phyloP scores from a whole-genome alignment of 768 basidiomycete genomes.

The Galerina marginata region DNA sequence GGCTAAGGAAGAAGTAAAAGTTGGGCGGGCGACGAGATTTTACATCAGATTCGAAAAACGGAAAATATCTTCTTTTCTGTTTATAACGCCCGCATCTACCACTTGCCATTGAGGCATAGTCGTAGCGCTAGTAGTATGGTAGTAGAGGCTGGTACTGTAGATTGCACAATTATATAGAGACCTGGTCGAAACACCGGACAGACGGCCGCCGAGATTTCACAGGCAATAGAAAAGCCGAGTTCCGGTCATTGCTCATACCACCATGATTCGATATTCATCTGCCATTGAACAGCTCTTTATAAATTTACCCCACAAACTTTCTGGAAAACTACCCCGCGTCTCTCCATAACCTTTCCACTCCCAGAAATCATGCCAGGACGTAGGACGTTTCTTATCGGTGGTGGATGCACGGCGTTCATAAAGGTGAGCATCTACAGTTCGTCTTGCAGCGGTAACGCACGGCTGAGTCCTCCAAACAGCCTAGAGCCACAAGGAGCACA shows the following conservation, averaged over 20 bases:
- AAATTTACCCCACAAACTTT: slow-evolving; percentile 14
- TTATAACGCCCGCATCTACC: neutral
- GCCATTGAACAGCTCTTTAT: neutral
- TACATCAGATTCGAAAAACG: neutral
- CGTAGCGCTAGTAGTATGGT: too few relatives aligned
- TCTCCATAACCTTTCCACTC: neutral
- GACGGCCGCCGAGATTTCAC: neutral
- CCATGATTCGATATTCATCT: neutral
- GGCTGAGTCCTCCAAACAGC: slow-evolving; percentile 45
- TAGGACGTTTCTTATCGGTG: slow-evolving; percentile 70
- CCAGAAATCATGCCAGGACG: slow-evolving; percentile 42
- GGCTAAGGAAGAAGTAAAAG: slow-evolving; percentile 37
- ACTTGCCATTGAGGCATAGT: too few relatives aligned
- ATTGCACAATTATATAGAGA: too few relatives aligned
- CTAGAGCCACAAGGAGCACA: slow-evolving; percentile 65
- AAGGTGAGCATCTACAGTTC: slow-evolving; percentile 53
- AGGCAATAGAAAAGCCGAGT: slow-evolving; percentile 16
- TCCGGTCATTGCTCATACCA: slow-evolving; percentile 6
- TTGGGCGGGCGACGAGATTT: too few relatives aligned
- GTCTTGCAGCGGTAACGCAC: slow-evolving; percentile 1
- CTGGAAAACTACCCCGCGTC: slow-evolving; percentile 8
- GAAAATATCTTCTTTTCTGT: neutral
- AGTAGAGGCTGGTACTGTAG: too few relatives aligned
- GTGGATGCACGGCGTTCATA: slow-evolving; percentile 78
- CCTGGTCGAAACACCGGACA: neutral